These are phyloP conservation scores for Neopestalotiopsis rosae DNA, from an alignment of 2,329 filamentous ascomycete species.

Conservation along the genomic window DNA sequence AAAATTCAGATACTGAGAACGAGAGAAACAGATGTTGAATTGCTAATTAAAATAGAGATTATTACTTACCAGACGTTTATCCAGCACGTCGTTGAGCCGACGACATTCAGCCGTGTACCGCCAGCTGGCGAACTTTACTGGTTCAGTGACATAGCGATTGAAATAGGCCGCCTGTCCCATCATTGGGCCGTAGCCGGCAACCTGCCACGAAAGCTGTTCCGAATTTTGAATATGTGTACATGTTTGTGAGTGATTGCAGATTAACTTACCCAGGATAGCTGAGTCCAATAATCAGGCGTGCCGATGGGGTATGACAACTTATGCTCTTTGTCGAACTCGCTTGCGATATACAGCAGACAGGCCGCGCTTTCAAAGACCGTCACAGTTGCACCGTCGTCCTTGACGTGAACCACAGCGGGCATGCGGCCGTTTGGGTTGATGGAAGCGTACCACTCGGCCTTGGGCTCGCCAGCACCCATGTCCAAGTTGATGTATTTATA, in stretches of 20 bases:
- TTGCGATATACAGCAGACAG: constrained; percentile 30
- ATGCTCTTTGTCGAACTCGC: constrained; percentile 30
- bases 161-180: constrained; percentile 27
- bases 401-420: constrained; percentile 31
- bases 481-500: constrained; percentile 30
- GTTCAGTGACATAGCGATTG: constrained; percentile 27
- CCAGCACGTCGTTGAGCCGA: constrained; percentile 26
- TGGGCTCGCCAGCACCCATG: constrained; percentile 22
- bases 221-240: not conserved
- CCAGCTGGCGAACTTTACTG: constrained; percentile 25
- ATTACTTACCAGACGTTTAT: constrained; percentile 27
- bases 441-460: constrained; percentile 27
- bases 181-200: constrained; percentile 28
- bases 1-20: too few relatives aligned
- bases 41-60: too few relatives aligned
- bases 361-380: constrained; percentile 32
- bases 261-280: constrained; percentile 30
- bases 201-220: constrained; percentile 29
- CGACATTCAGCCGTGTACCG: constrained; percentile 27
- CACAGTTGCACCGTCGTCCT: constrained; percentile 28
- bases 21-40: too few relatives aligned
- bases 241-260: not conserved
- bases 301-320: constrained; percentile 28
- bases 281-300: constrained; percentile 29
- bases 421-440: constrained; percentile 32